A percentile compares a stretch with the other conserved stretches of the same genome.
These are phyloP conservation scores for Aspergillus avenaceus DNA, from an alignment of 495 filamentous ascomycete species.

Conservation along the genomic window DNA sequence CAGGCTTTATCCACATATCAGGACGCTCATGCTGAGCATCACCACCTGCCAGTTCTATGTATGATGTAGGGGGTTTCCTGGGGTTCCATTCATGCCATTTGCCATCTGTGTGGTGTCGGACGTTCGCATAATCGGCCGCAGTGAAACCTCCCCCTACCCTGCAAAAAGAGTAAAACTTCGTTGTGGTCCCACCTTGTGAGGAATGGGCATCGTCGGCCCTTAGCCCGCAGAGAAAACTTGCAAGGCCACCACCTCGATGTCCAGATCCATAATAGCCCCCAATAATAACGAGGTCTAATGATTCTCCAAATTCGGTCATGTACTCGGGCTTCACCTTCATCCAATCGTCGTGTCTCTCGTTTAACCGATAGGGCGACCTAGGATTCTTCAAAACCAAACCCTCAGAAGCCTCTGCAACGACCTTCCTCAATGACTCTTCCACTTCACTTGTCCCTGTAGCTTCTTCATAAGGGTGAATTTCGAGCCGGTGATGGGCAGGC, in stretches of 20 bases:
- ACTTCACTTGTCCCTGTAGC: slow-evolving; percentile 67
- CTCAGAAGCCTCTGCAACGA: slow-evolving; percentile 85
- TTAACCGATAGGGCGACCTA: slow-evolving; percentile 76
- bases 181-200: slow-evolving; percentile 48
- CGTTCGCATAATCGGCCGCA: slow-evolving; percentile 75
- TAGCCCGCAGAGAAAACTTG: slow-evolving; percentile 84
- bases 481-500: slow-evolving; percentile 67
- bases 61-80: slow-evolving; percentile 71
- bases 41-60: slow-evolving; percentile 78
- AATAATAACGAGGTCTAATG: slow-evolving; percentile 81
- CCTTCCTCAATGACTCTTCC: slow-evolving; percentile 71
- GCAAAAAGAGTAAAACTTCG: slow-evolving; percentile 88
- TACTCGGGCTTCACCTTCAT: slow-evolving; percentile 99
- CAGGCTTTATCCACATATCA: slow-evolving; percentile 90
- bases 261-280: slow-evolving; percentile 94
- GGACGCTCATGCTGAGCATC: slow-evolving; percentile 71
- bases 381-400: slow-evolving; percentile 95
- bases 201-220: slow-evolving; percentile 64
- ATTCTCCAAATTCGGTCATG: slow-evolving; percentile 95
- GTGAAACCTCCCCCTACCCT: slow-evolving; percentile 94
- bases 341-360: slow-evolving; percentile 94
- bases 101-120: slow-evolving; percentile 79
- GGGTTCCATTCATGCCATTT: slow-evolving; percentile 88
- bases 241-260: slow-evolving; percentile 72
- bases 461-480: slow-evolving; percentile 71